Evolutionary conservation across 371 early-diverging fungal genomes (phyloP).

Genomic region (Mortierella polycephala): DNA sequence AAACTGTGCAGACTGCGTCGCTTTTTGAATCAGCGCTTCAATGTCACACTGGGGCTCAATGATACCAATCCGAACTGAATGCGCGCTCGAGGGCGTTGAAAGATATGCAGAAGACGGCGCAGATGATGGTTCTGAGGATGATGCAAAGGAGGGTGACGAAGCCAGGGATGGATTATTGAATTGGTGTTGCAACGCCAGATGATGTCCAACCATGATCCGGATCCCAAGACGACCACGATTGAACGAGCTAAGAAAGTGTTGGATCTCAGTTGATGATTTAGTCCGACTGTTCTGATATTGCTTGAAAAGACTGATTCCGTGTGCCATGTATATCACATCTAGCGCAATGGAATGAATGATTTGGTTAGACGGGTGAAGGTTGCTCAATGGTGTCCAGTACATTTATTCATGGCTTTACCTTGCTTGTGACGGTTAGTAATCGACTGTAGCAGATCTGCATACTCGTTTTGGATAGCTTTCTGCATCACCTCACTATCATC

Average conservation of each 20-base stretch:
- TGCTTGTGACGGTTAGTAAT: conserved; percentile 53
- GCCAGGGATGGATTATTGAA: conserved; percentile 10
- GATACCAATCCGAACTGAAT: conserved; percentile 39
- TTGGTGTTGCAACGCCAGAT: conserved; percentile 47
- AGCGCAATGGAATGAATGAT: background rate
- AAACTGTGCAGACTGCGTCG: conserved; percentile 48
- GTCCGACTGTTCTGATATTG: conserved; percentile 34
- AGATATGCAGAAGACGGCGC: conserved; percentile 11
- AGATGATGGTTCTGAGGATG: background rate
- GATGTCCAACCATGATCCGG: conserved; percentile 53
- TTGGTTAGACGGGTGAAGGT: background rate
- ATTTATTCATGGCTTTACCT: conserved; percentile 15
- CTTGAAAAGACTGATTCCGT: conserved; percentile 51
- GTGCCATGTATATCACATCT: conserved; percentile 53
- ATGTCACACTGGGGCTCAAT: conserved; percentile 54
- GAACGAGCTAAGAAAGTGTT: conserved; percentile 48
- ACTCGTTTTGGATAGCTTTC: conserved; percentile 32
- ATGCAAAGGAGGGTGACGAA: conserved; percentile 8
- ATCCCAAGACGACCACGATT: conserved; percentile 54
- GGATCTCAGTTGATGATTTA: conserved; percentile 39
- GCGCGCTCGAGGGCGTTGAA: conserved; percentile 26
- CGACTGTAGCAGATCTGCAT: conserved; percentile 36
- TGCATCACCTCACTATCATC: conserved; percentile 28
- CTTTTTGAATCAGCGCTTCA: conserved; percentile 43
- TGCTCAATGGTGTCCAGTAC: background rate